Conservation (phyloP, 2,329 filamentous ascomycete species). For the Fusarium incarnatum region DNA sequence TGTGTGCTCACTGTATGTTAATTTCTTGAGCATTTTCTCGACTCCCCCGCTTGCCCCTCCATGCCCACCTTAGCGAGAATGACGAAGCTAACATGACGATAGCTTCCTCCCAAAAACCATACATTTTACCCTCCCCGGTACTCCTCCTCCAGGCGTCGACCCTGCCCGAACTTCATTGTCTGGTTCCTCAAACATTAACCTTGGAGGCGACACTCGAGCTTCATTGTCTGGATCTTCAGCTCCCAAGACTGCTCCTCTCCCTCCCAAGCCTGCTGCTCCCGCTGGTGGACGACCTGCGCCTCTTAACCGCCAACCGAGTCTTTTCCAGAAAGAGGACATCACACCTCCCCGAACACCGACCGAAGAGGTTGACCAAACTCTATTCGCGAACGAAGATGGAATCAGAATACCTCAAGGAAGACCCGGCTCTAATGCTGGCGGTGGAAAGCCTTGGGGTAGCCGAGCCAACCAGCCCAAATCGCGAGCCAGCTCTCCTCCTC, state of each 20-base stretch:
- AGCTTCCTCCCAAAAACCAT: conserved; percentile 95
- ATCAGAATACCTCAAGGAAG: conserved; percentile 63
- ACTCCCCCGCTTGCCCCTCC: conserved; percentile 32
- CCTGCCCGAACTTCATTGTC: conserved; percentile 44
- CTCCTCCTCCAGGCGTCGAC: conserved; percentile 56
- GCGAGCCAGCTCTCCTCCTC: conserved; percentile 77
- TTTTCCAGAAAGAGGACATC: conserved; percentile 63
- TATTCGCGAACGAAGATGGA: conserved; percentile 69
- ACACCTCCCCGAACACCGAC: conserved; percentile 67
- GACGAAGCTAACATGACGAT: conserved; percentile 36
- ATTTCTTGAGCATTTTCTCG: conserved; percentile 1
- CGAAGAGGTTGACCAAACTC: conserved; percentile 57
- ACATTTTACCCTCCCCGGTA: conserved; percentile 79
- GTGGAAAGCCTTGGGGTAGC: conserved; percentile 81
- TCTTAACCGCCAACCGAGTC: conserved; percentile 60
- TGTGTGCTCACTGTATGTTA: conserved; percentile 56
- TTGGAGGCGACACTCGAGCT: conserved; percentile 37
- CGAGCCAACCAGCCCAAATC: conserved; percentile 83
- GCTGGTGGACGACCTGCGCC: conserved; percentile 43
- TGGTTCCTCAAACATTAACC: conserved; percentile 41
- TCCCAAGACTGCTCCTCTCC: conserved; percentile 10
- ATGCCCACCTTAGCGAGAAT: conserved; percentile 22
- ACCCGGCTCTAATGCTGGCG: conserved; percentile 72
- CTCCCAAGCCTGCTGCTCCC: conserved; percentile 11
- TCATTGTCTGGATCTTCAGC: conserved; percentile 45